These are phyloP conservation scores for Stagonosporopsis tanaceti DNA, from an alignment of 2,329 filamentous ascomycete genomes.

Conservation along the genomic window DNA sequence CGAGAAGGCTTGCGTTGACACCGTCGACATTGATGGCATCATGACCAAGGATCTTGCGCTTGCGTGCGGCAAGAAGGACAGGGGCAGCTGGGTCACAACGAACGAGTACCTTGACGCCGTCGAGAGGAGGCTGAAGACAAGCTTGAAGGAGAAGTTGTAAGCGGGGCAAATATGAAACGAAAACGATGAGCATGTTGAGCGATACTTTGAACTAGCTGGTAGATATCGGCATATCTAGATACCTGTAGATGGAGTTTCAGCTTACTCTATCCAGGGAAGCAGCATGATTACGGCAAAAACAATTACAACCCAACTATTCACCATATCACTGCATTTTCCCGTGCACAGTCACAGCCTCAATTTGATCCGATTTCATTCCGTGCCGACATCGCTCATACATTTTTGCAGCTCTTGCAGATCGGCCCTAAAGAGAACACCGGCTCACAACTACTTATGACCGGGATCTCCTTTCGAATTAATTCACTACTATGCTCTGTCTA, in stretches of 20 bases:
- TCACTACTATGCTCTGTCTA: background rate
- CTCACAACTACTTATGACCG: background rate
- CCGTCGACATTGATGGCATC: slow-evolving; percentile 90
- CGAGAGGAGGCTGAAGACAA: slow-evolving; percentile 84
- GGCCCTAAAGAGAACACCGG: background rate
- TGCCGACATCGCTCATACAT: slow-evolving; percentile 1
- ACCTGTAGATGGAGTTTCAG: slow-evolving; percentile 28
- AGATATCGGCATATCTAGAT: slow-evolving; percentile 23
- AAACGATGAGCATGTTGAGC: slow-evolving; percentile 13
- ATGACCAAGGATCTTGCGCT: slow-evolving; percentile 99
- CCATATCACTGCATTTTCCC: background rate
- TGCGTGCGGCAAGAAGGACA: slow-evolving; percentile 85
- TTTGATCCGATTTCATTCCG: background rate
- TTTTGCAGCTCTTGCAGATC: background rate
- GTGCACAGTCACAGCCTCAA: background rate
- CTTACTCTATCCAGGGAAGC: slow-evolving; percentile 24
- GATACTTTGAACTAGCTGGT: slow-evolving; percentile 21
- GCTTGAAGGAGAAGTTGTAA: slow-evolving; percentile 79
- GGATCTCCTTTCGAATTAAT: background rate
- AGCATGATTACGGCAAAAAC: slow-evolving; percentile 18
- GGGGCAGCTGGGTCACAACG: slow-evolving; percentile 89
- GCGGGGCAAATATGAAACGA: slow-evolving; percentile 1
- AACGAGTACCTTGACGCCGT: slow-evolving; percentile 89
- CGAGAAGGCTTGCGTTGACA: slow-evolving; percentile 92
- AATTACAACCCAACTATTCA: slow-evolving; percentile 13